Conservation (phyloP, 495 filamentous ascomycete genomes). For the Thozetella sp. region DNA sequence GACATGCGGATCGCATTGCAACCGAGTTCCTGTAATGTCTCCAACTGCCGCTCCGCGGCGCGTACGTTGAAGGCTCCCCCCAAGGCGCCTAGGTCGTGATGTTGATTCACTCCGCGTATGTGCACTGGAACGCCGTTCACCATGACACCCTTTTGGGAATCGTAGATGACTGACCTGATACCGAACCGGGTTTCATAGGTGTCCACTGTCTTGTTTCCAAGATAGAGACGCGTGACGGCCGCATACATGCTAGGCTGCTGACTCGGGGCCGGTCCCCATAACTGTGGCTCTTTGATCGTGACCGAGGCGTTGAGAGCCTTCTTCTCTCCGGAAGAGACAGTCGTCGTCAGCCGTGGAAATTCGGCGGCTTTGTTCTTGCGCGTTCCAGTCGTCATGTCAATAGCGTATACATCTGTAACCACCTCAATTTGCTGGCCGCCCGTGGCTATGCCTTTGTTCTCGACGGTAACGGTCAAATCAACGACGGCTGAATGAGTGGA, state of each 20-base stretch:
- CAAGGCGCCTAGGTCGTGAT: slow-evolving; percentile 1
- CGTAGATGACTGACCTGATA: slow-evolving; percentile 39
- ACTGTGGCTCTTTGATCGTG: slow-evolving; percentile 33
- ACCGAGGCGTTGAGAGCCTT: slow-evolving; percentile 30
- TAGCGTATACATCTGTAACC: slow-evolving; percentile 21
- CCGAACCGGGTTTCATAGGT: slow-evolving; percentile 51
- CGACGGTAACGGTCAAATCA: slow-evolving; percentile 35
- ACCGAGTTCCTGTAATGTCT: slow-evolving; percentile 48
- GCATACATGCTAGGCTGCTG: slow-evolving; percentile 48
- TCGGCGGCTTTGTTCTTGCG: slow-evolving; percentile 17
- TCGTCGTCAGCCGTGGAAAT: slow-evolving; percentile 20
- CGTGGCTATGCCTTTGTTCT: slow-evolving; percentile 31
- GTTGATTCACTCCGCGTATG: slow-evolving; percentile 8
- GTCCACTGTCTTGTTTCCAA: slow-evolving; percentile 30
- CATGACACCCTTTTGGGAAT: slow-evolving; percentile 9
- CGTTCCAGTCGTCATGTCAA: slow-evolving; percentile 20
- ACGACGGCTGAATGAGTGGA: slow-evolving; percentile 37
- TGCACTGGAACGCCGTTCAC: slow-evolving; percentile 4
- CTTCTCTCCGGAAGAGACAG: slow-evolving; percentile 26
- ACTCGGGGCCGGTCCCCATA: slow-evolving; percentile 47
- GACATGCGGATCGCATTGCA: slow-evolving; percentile 50
- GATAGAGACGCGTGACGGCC: slow-evolving; percentile 36
- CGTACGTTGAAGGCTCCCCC: slow-evolving; percentile 25
- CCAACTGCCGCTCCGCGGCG: slow-evolving; percentile 42
- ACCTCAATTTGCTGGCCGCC: slow-evolving; percentile 25